A percentile compares a stretch with the other conserved stretches of the same genome.
phyloP scores from a whole-genome alignment of 306 rosid species.

The Inga laurina region DNA sequence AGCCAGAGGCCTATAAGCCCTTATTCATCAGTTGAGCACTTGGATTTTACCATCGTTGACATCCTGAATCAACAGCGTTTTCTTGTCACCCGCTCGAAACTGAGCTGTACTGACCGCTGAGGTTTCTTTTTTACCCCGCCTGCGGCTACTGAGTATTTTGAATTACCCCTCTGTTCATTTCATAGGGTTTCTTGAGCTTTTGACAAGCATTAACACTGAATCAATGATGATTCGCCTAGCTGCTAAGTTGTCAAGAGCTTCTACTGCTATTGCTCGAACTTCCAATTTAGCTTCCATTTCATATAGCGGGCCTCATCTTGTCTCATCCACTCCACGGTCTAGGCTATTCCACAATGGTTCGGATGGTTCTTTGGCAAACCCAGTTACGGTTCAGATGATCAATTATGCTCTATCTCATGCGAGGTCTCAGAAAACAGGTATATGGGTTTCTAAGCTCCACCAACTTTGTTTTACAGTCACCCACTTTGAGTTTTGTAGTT shows the following conservation, averaged over 20 bases:
- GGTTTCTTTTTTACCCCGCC: no score
- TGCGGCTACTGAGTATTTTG: background rate
- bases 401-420: constrained; percentile 76
- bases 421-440: constrained; percentile 80
- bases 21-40: background rate
- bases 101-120: background rate
- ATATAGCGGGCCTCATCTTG: constrained; percentile 8
- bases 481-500: constrained; percentile 22
- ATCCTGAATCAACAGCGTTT: background rate
- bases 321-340: constrained; percentile 31
- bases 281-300: constrained; percentile 37
- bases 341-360: constrained; percentile 51
- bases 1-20: background rate
- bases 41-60: background rate
- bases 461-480: constrained; percentile 17
- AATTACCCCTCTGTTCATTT: background rate
- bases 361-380: constrained; percentile 47
- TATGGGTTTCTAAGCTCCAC: background rate
- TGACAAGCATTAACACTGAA: background rate
- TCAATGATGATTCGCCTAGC: constrained; percentile 55
- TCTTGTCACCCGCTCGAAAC: background rate
- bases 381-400: constrained; percentile 71
- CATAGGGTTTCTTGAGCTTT: background rate
- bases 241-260: constrained; percentile 44
- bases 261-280: constrained; percentile 31